Conservation (phyloP, 2,329 filamentous ascomycete genomes). For the Hortaea sp. region DNA sequence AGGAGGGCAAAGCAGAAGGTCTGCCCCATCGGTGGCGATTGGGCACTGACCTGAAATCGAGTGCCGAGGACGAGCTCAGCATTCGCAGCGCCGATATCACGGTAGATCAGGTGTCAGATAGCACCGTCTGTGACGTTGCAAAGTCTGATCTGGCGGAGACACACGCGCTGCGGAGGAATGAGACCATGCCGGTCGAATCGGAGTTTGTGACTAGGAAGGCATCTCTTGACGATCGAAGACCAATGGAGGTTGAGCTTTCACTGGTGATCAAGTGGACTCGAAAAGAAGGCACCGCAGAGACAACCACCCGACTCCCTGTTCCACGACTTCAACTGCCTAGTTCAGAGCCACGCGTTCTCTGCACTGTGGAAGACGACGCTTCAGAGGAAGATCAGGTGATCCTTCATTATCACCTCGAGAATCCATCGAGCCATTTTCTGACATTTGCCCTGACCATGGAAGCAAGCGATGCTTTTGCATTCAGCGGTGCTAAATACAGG, state of each 20-base stretch:
- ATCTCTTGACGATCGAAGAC: conserved; percentile 70
- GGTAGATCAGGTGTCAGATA: conserved; percentile 51
- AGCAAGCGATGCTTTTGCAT: conserved; percentile 82
- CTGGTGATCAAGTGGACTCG: conserved; percentile 73
- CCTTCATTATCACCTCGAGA: conserved; percentile 69
- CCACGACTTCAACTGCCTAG: conserved; percentile 73
- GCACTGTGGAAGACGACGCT: conserved; percentile 27
- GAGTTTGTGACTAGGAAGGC: conserved; percentile 61
- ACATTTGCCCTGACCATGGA: conserved; percentile 92
- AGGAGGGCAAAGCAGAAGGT: conserved; percentile 39
- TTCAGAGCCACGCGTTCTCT: conserved; percentile 76
- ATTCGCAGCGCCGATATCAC: conserved; percentile 57
- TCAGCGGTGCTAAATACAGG: conserved; percentile 75
- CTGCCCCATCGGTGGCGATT: conserved; percentile 75
- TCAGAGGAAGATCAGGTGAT: conserved; percentile 19
- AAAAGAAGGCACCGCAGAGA: conserved; percentile 26
- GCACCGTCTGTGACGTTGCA: conserved; percentile 45
- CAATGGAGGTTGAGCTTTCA: conserved; percentile 63
- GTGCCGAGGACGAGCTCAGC: conserved; percentile 54
- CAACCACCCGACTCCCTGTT: conserved; percentile 58
- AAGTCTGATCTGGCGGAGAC: conserved; percentile 5
- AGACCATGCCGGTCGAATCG: conserved; percentile 12
- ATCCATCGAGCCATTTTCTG: conserved; percentile 86
- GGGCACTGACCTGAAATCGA: conserved; percentile 61
- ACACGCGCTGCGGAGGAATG: conserved; percentile 6